These are phyloP conservation scores for Penicillium paneum DNA, from an alignment of 2,329 filamentous ascomycete genomes.

Conservation along the genomic window DNA sequence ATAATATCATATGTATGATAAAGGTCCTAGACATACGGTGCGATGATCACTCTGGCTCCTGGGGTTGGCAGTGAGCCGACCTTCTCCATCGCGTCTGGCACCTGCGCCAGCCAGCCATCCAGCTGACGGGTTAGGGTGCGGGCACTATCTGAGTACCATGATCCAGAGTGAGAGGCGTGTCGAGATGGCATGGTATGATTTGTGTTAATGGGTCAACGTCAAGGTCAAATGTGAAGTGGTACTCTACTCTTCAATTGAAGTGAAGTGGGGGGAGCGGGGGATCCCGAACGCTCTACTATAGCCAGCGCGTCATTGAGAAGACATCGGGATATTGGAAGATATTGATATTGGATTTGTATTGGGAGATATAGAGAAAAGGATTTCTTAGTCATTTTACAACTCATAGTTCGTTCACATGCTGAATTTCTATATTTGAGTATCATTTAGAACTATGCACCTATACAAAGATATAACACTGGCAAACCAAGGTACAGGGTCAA, in stretches of 20 bases:
- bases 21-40: constrained; percentile 65
- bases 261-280: constrained; percentile 31
- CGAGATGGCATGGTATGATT: constrained; percentile 40
- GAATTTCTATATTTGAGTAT: background rate
- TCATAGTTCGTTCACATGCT: too few relatives aligned
- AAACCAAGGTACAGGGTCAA: background rate
- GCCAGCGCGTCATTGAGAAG: background rate
- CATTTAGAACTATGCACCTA: background rate
- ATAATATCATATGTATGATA: background rate
- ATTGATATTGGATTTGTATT: background rate
- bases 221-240: background rate
- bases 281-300: background rate
- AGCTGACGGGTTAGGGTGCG: constrained; percentile 65
- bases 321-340: background rate
- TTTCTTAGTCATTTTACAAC: background rate
- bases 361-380: background rate
- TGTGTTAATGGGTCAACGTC: background rate
- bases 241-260: constrained; percentile 7
- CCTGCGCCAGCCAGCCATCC: constrained; percentile 68
- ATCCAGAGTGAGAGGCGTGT: constrained; percentile 72
- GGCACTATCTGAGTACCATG: constrained; percentile 73
- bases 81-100: constrained; percentile 64
- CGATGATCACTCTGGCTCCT: constrained; percentile 80
- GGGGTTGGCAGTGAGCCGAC: constrained; percentile 65
- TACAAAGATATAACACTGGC: background rate